Evolutionary conservation across 192 early-diverging fungal species (phyloP), one percentile per base, ranked within the genome.

Genomic region (Backusella australiensis): DNA sequence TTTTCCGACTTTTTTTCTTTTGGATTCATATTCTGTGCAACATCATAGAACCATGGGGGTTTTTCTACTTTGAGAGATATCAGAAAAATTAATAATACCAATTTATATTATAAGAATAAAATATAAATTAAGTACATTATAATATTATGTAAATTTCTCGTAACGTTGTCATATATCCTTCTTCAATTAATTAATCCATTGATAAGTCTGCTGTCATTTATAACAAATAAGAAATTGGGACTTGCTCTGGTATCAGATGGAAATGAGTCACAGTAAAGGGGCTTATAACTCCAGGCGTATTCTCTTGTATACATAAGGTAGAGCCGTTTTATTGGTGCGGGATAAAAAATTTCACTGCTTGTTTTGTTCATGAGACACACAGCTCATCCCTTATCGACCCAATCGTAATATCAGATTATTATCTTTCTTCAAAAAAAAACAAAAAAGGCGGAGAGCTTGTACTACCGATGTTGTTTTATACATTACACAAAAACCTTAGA

Each of bases 291-390:
- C 9, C n/a, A 35, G 21, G 35, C 9, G 67, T 7, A 69, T 69
- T 63, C 23, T 69, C 38, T 69, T 49, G 67, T 39, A 69, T 69
- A 69, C 36, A 41, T 14, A 7, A 69, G 26, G 11, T 36, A 23
- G 4, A 23, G 11, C 19, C 8, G 1, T 38, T 38, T 36, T 23
- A 69, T 69, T 69, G 68, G 68, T 38, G 38, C 56, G 56, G 56
- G 11, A 38, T 41, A 23, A 41, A n/a, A 38, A 69, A 38, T 1
- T 34, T 38, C 35, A 36, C 34, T 36, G 7, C 35, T 19, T 68
- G 67, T 68, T 69, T 69, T 69, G 68, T 38, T 69, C 35, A 69
- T 69, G 38, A 69, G 68, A 69, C 68, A 23, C 34, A 34, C 34
- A 67, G 26, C 23, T 59, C 21, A 39, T 23, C 34, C 11, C 67